Percentiles rank a stretch among this genome's conserved stretches.
Evolutionary conservation across 352 stramenopile species (phyloP).

Genomic region (Pythium plurisporium): DNA sequence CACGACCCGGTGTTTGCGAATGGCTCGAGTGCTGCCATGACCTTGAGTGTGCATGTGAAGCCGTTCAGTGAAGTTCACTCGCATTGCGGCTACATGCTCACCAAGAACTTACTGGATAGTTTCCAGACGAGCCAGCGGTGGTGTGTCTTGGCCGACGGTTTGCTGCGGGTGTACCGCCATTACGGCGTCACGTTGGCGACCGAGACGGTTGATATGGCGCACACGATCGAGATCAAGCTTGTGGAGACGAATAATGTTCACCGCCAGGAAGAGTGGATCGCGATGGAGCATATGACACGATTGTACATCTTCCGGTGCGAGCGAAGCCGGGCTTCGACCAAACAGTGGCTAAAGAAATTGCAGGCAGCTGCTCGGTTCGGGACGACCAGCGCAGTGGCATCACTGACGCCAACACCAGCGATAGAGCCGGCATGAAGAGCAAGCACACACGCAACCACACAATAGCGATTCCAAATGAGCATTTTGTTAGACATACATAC

Average conservation of each 20-base stretch:
- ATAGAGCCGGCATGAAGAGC: background rate
- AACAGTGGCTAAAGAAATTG: slow-evolving; percentile 65
- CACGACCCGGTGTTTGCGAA: slow-evolving; percentile 19
- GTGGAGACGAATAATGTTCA: slow-evolving; percentile 28
- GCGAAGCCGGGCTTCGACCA: slow-evolving; percentile 27
- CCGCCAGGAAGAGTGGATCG: slow-evolving; percentile 32
- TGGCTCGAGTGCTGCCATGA: slow-evolving; percentile 16
- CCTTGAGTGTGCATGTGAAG: slow-evolving; percentile 36
- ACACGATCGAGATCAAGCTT: slow-evolving; percentile 42
- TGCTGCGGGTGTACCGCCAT: slow-evolving; percentile 67
- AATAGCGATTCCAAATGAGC: background rate
- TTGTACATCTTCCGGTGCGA: slow-evolving; percentile 61
- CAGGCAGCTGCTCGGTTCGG: slow-evolving; percentile 38
- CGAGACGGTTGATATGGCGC: slow-evolving; percentile 52
- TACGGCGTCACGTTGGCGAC: slow-evolving; percentile 64
- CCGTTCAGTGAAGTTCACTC: slow-evolving; percentile 47
- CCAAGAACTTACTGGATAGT: slow-evolving; percentile 60
- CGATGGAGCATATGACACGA: slow-evolving; percentile 36
- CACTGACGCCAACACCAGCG: background rate
- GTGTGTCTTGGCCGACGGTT: slow-evolving; percentile 61
- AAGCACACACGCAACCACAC: background rate
- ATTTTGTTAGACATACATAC: slow-evolving; percentile 21
- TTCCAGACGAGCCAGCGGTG: slow-evolving; percentile 60
- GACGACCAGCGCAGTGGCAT: background rate
- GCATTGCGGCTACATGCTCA: slow-evolving; percentile 62